These are phyloP conservation scores for Bondarzewia mesenterica DNA, from an alignment of 1,284 basidiomycete species.

Conservation along the genomic window DNA sequence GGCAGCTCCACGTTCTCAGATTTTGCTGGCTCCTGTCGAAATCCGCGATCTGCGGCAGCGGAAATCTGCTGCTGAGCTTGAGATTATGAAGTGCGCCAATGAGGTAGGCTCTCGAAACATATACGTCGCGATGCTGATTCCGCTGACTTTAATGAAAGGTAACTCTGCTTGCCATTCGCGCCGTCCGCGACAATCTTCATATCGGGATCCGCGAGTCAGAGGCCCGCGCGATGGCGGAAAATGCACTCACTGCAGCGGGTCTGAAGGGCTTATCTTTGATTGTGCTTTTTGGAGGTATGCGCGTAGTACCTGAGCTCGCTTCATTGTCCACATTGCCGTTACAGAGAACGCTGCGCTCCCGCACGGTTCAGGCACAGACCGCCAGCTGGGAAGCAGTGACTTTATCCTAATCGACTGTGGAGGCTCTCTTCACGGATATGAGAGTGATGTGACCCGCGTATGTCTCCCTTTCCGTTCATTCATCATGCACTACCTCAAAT, in stretches of 20 bases:
- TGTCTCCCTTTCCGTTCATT: constrained; percentile 14
- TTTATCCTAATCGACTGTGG: constrained; percentile 76
- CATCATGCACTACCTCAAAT: neutral
- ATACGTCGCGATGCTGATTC: constrained; percentile 1
- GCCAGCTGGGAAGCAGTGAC: constrained; percentile 46
- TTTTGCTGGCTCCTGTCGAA: constrained; percentile 41
- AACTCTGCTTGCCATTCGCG: constrained; percentile 67
- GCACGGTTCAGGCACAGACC: constrained; percentile 72
- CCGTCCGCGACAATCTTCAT: constrained; percentile 51
- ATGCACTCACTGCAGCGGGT: constrained; percentile 50
- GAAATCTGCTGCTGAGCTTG: constrained; percentile 66
- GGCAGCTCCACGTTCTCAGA: constrained; percentile 31
- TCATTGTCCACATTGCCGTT: neutral
- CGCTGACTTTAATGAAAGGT: constrained; percentile 39
- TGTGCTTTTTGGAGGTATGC: constrained; percentile 69
- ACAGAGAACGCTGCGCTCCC: constrained; percentile 80
- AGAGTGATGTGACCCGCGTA: constrained; percentile 74
- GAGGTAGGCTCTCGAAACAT: constrained; percentile 40
- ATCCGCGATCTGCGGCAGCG: constrained; percentile 62
- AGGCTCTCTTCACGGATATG: constrained; percentile 64
- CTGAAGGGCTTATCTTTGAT: constrained; percentile 51
- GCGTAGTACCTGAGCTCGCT: neutral
- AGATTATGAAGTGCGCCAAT: constrained; percentile 70
- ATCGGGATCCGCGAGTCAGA: constrained; percentile 74
- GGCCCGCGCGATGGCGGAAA: constrained; percentile 45